Evolutionary conservation across 176 grass and related monocot species (phyloP), one percentile per base, ranked within the genome.

Genomic region (Musa troglodytarum): DNA sequence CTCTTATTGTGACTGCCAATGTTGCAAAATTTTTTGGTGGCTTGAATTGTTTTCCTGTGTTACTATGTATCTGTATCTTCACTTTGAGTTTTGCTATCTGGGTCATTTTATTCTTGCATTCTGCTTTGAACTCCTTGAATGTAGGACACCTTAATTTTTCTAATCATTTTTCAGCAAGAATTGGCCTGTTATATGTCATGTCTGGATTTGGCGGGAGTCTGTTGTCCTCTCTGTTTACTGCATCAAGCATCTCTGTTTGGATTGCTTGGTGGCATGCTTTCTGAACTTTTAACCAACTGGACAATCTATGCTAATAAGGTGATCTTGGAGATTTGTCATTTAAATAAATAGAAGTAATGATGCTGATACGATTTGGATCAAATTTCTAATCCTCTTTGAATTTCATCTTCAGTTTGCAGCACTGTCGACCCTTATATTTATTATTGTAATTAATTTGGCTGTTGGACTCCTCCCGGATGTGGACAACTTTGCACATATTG

Each of bases 231-330:
- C 86, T 98, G 16, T 98, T 98, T 80, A 83, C 89, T 68, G 80
- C 52, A 54, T 85, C 94, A 15, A 81, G 12, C 15, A 90, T 98
- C 22, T 98, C 94, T 2, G 34, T 98, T 93, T 65, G 94, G 94
- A 26, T 79, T 98, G 71, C 83, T 97, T 21, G 94, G 88, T 5
- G 87, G 85, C 17, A 97, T 97, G 94, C 94, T 97, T 70, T 93
- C 94, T 50, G 94, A 97, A 49, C 90, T 97, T 23, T 80, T 97
- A 58, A 97, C 77, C 15, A 97, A 97, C 77, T 97, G 94, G 94
- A 76, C 94, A 21, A 89, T 97, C 63, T 97, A 97, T 58, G 88
- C 78, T 74, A 97, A 97, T 71, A 93, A 97, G 88, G 92, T 96
- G 8, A 54, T 49, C 57, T 28, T 74, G 11, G n/a, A 65, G 43